These are phyloP conservation scores for Artemisia annua DNA, from an alignment of 129 eudicot species.

Conservation along the genomic window DNA sequence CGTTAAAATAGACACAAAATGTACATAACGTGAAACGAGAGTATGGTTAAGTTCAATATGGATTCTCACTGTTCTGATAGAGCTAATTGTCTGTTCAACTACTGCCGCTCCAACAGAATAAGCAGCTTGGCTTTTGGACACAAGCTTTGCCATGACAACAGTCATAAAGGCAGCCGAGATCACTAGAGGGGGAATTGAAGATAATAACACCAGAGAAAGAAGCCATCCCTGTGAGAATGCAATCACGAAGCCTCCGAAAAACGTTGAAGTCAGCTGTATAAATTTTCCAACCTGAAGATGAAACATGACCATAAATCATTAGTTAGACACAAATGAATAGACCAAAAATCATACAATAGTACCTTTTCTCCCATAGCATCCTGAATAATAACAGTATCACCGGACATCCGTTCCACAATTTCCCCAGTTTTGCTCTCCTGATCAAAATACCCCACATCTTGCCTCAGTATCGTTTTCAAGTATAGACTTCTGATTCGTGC, in stretches of 20 bases:
- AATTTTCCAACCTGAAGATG: slow-evolving; percentile 65
- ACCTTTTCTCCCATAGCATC: slow-evolving; percentile 98
- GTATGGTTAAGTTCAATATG: too few species aligned
- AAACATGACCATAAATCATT: too few species aligned
- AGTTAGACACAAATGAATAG: too few species aligned
- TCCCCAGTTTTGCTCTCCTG: slow-evolving; percentile 74
- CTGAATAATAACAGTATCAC: slow-evolving; percentile 79
- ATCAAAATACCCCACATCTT: slow-evolving; percentile 82
- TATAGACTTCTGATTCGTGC: slow-evolving; percentile 71
- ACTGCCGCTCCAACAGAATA: slow-evolving; percentile 66
- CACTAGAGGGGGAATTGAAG: slow-evolving; percentile 61
- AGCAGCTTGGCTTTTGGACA: slow-evolving; percentile 57
- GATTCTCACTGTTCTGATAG: slow-evolving; percentile 73
- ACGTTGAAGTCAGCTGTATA: slow-evolving; percentile 59
- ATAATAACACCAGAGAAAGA: slow-evolving; percentile 71
- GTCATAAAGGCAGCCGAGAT: slow-evolving; percentile 65
- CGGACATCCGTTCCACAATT: slow-evolving; percentile 75
- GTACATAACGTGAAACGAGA: not conserved
- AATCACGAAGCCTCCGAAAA: slow-evolving; percentile 71
- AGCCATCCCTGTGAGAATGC: slow-evolving; percentile 82
- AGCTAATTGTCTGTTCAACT: slow-evolving; percentile 84
- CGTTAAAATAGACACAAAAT: not conserved
- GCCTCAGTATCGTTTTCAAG: slow-evolving; percentile 62
- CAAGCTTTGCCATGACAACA: slow-evolving; percentile 40
- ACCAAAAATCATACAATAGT: not conserved